phyloP scores from a whole-genome alignment of 2,329 filamentous ascomycete species.

The Pseudocercospora crystallina region DNA sequence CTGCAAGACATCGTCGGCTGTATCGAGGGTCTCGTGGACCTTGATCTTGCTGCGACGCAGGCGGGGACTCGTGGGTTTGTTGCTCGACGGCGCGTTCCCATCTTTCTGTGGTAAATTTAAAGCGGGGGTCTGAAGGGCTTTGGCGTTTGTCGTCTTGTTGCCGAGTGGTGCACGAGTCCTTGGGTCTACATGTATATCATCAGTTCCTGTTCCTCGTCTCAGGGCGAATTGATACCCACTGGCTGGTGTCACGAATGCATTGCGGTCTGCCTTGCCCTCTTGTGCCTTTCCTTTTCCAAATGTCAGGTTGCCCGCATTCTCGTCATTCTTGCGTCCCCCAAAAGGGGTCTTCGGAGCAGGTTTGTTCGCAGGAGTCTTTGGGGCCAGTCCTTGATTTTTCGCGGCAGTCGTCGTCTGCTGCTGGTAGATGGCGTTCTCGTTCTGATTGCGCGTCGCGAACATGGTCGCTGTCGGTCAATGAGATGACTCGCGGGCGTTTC shows the following conservation, averaged over 20 bases:
- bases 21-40: slow-evolving; percentile 55
- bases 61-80: slow-evolving; percentile 60
- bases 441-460: slow-evolving; percentile 72
- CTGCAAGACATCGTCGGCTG: slow-evolving; percentile 20
- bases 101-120: slow-evolving; percentile 55
- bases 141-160: slow-evolving; percentile 95
- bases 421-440: slow-evolving; percentile 80
- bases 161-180: slow-evolving; percentile 78
- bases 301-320: slow-evolving; percentile 67
- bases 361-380: slow-evolving; percentile 77
- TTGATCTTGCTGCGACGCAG: slow-evolving; percentile 56
- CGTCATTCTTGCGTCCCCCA: slow-evolving; percentile 67
- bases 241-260: slow-evolving; percentile 74
- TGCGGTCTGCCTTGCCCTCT: slow-evolving; percentile 58
- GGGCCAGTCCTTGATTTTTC: slow-evolving; percentile 68
- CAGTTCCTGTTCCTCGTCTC: background rate
- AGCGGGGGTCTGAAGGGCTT: slow-evolving; percentile 64
- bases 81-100: slow-evolving; percentile 33
- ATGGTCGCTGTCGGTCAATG: slow-evolving; percentile 51
- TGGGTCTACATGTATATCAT: slow-evolving; percentile 48
- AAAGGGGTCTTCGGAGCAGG: slow-evolving; percentile 76
- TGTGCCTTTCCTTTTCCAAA: slow-evolving; percentile 60
- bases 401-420: slow-evolving; percentile 69
- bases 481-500: background rate
- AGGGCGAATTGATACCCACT: slow-evolving; percentile 52